A percentile compares a stretch with the other conserved stretches of the same genome.
These are phyloP conservation scores for Leishmania martiniquensis DNA, from an alignment of 208 protist genomes.

Conservation along the genomic window DNA sequence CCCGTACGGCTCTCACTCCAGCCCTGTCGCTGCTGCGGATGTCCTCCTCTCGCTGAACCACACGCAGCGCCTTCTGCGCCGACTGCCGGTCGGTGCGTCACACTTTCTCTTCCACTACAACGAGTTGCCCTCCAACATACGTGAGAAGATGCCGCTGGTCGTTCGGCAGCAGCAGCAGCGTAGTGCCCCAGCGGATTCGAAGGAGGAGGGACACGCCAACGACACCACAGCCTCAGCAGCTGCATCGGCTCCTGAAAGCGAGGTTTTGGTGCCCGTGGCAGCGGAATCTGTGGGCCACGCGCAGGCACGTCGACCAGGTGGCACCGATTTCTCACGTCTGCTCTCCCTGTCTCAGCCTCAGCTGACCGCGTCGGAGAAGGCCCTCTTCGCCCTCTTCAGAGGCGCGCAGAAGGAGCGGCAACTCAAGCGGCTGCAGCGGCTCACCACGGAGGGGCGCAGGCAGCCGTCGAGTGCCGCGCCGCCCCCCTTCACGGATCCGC, in stretches of 20 bases:
- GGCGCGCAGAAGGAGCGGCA: slow-evolving; percentile 16
- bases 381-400: slow-evolving; percentile 11
- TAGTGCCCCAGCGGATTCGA: not conserved
- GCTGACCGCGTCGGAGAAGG: slow-evolving; percentile 6
- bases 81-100: slow-evolving; percentile 38
- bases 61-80: slow-evolving; percentile 47
- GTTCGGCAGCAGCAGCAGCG: not conserved
- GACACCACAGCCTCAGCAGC: not conserved
- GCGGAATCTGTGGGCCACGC: not conserved
- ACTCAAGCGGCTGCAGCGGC: not conserved
- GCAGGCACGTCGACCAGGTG: not conserved
- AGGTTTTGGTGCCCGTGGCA: not conserved
- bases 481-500: not conserved
- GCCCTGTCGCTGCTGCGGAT: not conserved
- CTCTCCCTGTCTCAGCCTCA: slow-evolving; percentile 15
- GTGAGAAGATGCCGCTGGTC: slow-evolving; percentile 19
- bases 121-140: slow-evolving; percentile 47
- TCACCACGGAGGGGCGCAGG: not conserved
- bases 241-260: not conserved
- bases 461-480: not conserved
- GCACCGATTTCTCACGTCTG: not conserved
- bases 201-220: not conserved
- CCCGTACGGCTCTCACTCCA: too few relatives aligned
- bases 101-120: slow-evolving; percentile 39
- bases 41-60: slow-evolving; percentile 25